Conservation (phyloP, 768 basidiomycete genomes). For the Crucibulum laeve region DNA sequence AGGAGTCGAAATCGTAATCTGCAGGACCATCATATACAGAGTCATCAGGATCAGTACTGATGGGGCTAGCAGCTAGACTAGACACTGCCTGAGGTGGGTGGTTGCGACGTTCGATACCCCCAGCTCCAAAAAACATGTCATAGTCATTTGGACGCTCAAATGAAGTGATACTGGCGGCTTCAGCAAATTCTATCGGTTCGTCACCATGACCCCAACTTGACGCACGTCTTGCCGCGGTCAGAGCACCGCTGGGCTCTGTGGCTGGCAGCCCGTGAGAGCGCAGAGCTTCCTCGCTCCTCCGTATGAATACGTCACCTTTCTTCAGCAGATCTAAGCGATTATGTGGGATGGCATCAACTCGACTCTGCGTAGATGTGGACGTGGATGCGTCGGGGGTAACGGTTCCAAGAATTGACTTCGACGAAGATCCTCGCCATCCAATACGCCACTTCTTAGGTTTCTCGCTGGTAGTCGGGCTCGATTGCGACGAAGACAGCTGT, state of each 20-base stretch:
- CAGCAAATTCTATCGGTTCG: slow-evolving; percentile 29
- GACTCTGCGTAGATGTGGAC: not conserved
- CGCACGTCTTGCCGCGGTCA: slow-evolving; percentile 50
- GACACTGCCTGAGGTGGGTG: not conserved
- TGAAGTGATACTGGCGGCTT: slow-evolving; percentile 18
- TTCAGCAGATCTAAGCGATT: not conserved
- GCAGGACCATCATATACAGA: too few species aligned
- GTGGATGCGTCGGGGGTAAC: not conserved
- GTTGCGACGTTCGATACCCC: slow-evolving; percentile 4
- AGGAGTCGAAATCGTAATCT: too few species aligned
- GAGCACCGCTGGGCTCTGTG: slow-evolving; percentile 11
- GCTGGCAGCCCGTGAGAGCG: slow-evolving; percentile 14
- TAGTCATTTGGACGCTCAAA: not conserved
- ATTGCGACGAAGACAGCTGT: slow-evolving; percentile 6
- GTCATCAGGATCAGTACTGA: too few species aligned
- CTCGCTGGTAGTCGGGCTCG: slow-evolving; percentile 13
- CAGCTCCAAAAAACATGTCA: slow-evolving; percentile 6
- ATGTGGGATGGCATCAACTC: slow-evolving; percentile 2
- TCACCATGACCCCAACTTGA: slow-evolving; percentile 61
- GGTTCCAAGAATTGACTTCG: not conserved
- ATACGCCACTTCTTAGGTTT: slow-evolving; percentile 10
- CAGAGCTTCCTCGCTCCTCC: slow-evolving; percentile 47
- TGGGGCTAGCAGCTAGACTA: too few species aligned
- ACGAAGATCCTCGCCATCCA: slow-evolving; percentile 2
- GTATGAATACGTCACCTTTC: slow-evolving; percentile 6